Evolutionary conservation across 2,329 filamentous ascomycete species (phyloP).

Genomic region (Colletotrichum caudatum): DNA sequence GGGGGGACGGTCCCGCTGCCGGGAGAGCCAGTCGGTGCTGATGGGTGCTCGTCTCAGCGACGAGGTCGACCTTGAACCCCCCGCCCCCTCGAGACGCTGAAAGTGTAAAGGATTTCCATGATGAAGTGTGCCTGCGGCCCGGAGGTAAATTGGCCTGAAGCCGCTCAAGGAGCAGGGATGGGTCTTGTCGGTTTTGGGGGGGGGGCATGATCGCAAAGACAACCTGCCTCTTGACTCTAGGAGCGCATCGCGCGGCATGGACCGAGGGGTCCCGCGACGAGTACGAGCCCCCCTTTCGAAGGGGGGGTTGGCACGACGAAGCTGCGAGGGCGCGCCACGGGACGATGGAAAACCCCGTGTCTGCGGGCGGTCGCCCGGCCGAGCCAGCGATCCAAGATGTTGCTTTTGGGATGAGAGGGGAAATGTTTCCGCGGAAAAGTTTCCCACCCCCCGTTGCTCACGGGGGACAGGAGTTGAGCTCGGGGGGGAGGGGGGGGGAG

Average conservation of each 20-base stretch:
- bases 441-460: neutral
- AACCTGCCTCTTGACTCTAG: neutral
- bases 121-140: slow-evolving; percentile 59
- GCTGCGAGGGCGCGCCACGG: neutral
- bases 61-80: slow-evolving; percentile 61
- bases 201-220: neutral
- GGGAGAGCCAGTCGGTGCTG: slow-evolving; percentile 57
- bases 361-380: neutral
- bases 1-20: slow-evolving; percentile 55
- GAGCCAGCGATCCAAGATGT: neutral
- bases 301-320: slow-evolving; percentile 47
- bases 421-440: neutral
- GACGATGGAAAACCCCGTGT: neutral
- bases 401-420: neutral
- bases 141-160: neutral
- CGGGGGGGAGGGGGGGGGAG: neutral
- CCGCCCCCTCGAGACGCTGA: slow-evolving; percentile 57
- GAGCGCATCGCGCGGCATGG: slow-evolving; percentile 51
- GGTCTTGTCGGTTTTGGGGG: neutral
- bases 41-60: slow-evolving; percentile 59
- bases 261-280: slow-evolving; percentile 59
- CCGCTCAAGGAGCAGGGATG: too few species aligned
- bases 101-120: slow-evolving; percentile 58
- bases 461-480: too few species aligned
- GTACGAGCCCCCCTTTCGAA: slow-evolving; percentile 49